A percentile compares a stretch with the other conserved stretches of the same genome.
Conservation (phyloP, 2,329 filamentous ascomycete species). For the Exophiala oligosperma region DNA sequence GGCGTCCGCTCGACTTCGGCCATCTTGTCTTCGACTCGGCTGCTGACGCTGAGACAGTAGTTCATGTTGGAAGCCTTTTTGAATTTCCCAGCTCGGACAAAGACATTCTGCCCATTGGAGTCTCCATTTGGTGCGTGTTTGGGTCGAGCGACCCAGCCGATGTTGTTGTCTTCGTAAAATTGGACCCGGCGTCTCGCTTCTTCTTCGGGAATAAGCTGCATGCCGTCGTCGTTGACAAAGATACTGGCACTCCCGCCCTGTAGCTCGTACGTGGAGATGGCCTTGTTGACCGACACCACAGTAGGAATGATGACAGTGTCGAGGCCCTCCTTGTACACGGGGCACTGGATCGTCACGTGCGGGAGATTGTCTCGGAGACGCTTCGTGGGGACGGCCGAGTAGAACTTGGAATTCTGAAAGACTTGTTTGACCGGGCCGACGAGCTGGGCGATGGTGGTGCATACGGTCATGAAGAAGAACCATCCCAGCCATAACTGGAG, state of each 20-base stretch:
- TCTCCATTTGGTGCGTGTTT: constrained; percentile 24
- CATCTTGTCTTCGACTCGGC: constrained; percentile 16
- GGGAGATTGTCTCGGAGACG: constrained; percentile 65
- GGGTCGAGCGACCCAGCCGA: constrained; percentile 49
- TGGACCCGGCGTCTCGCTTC: constrained; percentile 45
- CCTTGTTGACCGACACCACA: constrained; percentile 55
- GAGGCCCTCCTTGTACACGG: constrained; percentile 84
- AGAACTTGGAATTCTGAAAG: constrained; percentile 55
- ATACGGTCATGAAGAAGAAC: constrained; percentile 22
- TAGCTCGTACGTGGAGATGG: constrained; percentile 62
- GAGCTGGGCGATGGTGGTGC: constrained; percentile 46
- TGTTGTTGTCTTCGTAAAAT: constrained; percentile 51
- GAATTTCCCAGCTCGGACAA: constrained; percentile 13
- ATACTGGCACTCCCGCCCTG: constrained; percentile 42
- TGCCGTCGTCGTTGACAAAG: constrained; percentile 41
- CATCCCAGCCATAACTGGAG: constrained; percentile 18
- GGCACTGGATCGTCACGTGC: constrained; percentile 73
- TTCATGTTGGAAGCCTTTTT: constrained; percentile 14
- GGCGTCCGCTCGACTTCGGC: constrained; percentile 4
- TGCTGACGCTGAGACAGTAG: constrained; percentile 16
- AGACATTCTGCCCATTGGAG: constrained; percentile 39
- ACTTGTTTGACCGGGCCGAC: constrained; percentile 51
- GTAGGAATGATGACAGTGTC: constrained; percentile 63
- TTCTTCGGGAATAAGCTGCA: constrained; percentile 39
- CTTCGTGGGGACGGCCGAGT: constrained; percentile 52